Evolutionary conservation across 371 early-diverging fungal species (phyloP).

Genomic region (Rhizopus sp.): DNA sequence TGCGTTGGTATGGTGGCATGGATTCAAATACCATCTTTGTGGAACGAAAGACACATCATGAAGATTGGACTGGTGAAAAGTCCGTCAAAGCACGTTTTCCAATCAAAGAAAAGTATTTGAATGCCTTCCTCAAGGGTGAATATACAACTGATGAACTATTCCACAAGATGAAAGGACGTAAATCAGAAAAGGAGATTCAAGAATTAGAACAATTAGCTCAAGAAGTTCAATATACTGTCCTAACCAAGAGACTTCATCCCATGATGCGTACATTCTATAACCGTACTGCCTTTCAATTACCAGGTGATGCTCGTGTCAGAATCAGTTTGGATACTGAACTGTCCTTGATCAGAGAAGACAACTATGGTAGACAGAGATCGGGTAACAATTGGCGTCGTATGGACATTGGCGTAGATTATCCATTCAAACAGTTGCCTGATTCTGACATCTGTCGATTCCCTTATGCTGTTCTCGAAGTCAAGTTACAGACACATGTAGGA

Average conservation of each 20-base stretch:
- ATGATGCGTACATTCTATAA: constrained; percentile 97
- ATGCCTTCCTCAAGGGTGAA: constrained; percentile 81
- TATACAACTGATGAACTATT: constrained; percentile 83
- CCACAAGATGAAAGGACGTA: constrained; percentile 80
- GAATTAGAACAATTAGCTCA: constrained; percentile 79
- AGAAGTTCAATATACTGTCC: constrained; percentile 83
- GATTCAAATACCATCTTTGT: constrained; percentile 89
- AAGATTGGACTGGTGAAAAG: constrained; percentile 98
- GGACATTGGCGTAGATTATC: constrained; percentile 92
- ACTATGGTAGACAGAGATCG: constrained; percentile 62
- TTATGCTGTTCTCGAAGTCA: constrained; percentile 98
- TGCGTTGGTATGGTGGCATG: constrained; percentile 98
- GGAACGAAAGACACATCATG: constrained; percentile 98
- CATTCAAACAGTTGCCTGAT: constrained; percentile 89
- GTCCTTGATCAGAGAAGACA: constrained; percentile 97
- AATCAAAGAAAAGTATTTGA: constrained; percentile 95
- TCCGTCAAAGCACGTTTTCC: constrained; percentile 96
- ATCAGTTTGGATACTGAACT: constrained; percentile 98
- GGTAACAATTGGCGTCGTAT: constrained; percentile 95
- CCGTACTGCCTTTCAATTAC: constrained; percentile 99
- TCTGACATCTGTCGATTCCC: constrained; percentile 94
- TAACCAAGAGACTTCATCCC: constrained; percentile 82
- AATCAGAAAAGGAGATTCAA: constrained; percentile 82
- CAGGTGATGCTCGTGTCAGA: constrained; percentile 97
- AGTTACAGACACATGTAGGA: constrained; percentile 94